Percentiles rank a stretch among this genome's conserved stretches.
Evolutionary conservation across 352 stramenopile species (phyloP).

Genomic region (Pythium aphanidermatum): DNA sequence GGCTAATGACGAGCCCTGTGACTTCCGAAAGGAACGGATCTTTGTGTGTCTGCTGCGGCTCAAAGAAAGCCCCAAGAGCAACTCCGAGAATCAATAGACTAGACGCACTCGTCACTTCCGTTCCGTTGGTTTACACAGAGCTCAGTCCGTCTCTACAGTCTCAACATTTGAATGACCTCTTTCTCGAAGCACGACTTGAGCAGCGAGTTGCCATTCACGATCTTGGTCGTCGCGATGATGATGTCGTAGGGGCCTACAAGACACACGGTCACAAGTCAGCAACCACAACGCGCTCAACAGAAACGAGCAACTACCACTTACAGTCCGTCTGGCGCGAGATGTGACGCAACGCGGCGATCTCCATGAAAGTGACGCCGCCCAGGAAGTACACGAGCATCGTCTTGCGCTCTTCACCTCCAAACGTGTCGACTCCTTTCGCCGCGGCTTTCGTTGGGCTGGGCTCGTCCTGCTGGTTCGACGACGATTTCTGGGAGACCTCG

Average conservation of each 20-base stretch:
- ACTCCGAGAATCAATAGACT: no score
- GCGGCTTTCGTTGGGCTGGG: slow-evolving; percentile 13
- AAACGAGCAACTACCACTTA: no score
- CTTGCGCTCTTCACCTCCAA: slow-evolving; percentile 80
- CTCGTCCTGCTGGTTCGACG: slow-evolving; percentile 36
- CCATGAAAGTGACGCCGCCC: slow-evolving; percentile 95
- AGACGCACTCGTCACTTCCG: no score
- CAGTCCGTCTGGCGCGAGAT: slow-evolving; percentile 90
- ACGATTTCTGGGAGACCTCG: slow-evolving; percentile 61
- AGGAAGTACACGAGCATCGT: slow-evolving; percentile 96
- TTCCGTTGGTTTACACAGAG: no score
- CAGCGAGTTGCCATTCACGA: slow-evolving; percentile 81
- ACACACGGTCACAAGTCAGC: not conserved
- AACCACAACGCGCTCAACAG: no score
- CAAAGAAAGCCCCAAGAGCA: no score
- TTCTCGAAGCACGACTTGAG: slow-evolving; percentile 87
- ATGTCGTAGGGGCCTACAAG: slow-evolving; percentile 83
- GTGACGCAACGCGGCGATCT: slow-evolving; percentile 94
- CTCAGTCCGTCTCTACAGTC: slow-evolving; percentile 29
- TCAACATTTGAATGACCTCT: slow-evolving; percentile 70
- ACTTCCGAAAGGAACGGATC: slow-evolving; percentile 32
- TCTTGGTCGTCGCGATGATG: slow-evolving; percentile 92
- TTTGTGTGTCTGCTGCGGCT: slow-evolving; percentile 30
- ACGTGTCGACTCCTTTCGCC: slow-evolving; percentile 52
- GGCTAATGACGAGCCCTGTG: slow-evolving; percentile 17